Evolutionary conservation across 306 rosid genomes (phyloP).

Genomic region (Trifolium pratense): DNA sequence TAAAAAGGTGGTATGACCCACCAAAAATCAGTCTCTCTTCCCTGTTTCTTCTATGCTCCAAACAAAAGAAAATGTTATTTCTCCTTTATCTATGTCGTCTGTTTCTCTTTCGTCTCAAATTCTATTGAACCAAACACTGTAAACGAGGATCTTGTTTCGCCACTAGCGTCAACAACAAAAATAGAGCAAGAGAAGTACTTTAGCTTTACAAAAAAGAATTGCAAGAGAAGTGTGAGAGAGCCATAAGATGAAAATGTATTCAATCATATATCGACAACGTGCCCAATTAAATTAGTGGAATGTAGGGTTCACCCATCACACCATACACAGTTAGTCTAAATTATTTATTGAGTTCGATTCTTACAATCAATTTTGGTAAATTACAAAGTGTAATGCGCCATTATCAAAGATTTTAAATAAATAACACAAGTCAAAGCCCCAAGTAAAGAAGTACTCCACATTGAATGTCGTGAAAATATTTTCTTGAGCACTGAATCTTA

Average conservation of each 20-base stretch:
- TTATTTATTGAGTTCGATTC: constrained; percentile 1
- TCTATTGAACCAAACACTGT: too few species aligned
- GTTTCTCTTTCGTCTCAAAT: too few species aligned
- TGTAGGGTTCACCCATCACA: constrained; percentile 12
- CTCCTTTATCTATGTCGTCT: too few species aligned
- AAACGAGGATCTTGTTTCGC: too few species aligned
- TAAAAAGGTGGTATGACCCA: too few species aligned
- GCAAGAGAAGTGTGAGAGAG: too few species aligned
- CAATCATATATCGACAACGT: constrained; percentile 27
- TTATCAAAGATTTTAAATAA: constrained; percentile 44
- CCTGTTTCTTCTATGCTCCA: too few species aligned
- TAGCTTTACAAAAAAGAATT: too few species aligned
- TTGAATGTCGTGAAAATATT: constrained; percentile 45
- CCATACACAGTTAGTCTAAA: constrained; percentile 8
- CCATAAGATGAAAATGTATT: neutral
- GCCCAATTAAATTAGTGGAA: constrained; percentile 13
- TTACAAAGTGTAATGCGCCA: constrained; percentile 38
- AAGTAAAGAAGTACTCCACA: constrained; percentile 21
- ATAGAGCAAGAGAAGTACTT: too few species aligned
- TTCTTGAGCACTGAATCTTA: constrained; percentile 51
- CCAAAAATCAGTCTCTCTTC: too few species aligned
- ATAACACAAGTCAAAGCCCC: constrained; percentile 48
- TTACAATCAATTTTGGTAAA: constrained; percentile 5
- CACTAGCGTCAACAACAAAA: too few species aligned
- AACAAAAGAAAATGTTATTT: too few species aligned